Base-by-base conservation (phyloP, 73 alveolate genomes). In the Halteria grandinella region DNA sequence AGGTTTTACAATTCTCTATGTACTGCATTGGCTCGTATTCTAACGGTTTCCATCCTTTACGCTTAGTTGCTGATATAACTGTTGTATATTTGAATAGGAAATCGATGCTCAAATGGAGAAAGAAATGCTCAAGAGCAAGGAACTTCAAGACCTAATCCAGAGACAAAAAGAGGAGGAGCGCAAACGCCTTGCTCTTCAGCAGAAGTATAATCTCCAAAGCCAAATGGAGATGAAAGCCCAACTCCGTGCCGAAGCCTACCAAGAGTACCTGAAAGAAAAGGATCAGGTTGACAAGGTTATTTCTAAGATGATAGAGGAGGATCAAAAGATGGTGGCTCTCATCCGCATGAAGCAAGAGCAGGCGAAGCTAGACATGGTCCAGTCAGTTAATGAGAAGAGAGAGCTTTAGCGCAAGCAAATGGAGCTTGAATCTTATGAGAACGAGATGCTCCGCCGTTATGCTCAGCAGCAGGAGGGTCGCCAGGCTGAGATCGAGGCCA, bases 401-500 rank as follows among this genome's bases (percentile, higher is more conserved):
- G 82, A 62, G n/a, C 23, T 62, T 75, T 69, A 62, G 62, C 32
- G 71, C 39, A 58, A 63, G 63, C 70, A 72, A 85, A 55, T 64
- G 59, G 91, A 77, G 79, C 83, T 71, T 34, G 96, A 89, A 66
- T 79, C 60, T 7, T 51, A 59, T 50, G 91, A 91, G 60, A 91
- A 89, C 50, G 82, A 73, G 87, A 55, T 69, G 75, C 88, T 86
- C 41, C 34, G 86, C 55, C 69, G 79, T 64, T 91, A 84, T 72
- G 85, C 69, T 0, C 89, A 77, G 53, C 86, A 88, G 20, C 37
- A 74, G 24, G 91, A 79, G 52, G 71, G 62, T 72, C 69, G 96
- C 71, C 95, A 91, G 76, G 86, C 63, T 54, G 98, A 89, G 28
- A 72, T 84, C 62, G 74, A 76, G 47, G 70, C 41, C 11, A 79